A percentile compares a stretch with the other conserved stretches of the same genome.
phyloP scores from a whole-genome alignment of 192 early-diverging fungal genomes.

The Umbelopsis vinacea region DNA sequence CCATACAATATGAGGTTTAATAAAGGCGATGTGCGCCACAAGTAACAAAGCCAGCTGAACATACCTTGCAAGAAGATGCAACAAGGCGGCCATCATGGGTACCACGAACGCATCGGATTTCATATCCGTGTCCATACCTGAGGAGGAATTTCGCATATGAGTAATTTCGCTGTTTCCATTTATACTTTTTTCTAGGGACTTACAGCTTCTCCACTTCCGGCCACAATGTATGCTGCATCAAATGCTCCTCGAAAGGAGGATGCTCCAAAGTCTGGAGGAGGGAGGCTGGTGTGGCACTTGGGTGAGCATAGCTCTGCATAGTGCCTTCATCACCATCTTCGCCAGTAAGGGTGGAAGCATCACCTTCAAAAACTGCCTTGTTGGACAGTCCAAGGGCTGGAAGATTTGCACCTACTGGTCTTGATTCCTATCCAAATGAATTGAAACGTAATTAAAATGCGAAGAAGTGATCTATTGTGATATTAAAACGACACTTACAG shows the following conservation, averaged over 20 bases:
- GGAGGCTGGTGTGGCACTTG: constrained; percentile 50
- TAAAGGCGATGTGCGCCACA: too few relatives aligned
- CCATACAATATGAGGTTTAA: neutral
- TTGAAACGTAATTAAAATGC: neutral
- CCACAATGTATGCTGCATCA: constrained; percentile 92
- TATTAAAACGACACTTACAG: constrained; percentile 29
- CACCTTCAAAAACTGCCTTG: constrained; percentile 80
- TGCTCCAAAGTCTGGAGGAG: constrained; percentile 46
- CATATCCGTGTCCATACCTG: constrained; percentile 92
- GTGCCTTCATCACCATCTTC: constrained; percentile 58
- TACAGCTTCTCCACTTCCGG: constrained; percentile 94
- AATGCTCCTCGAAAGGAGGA: constrained; percentile 90
- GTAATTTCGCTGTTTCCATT: neutral
- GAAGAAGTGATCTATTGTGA: neutral
- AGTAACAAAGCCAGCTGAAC: constrained; percentile 7
- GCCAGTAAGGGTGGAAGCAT: constrained; percentile 45
- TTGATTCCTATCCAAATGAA: constrained; percentile 37
- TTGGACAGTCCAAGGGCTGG: constrained; percentile 95
- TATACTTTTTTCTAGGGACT: neutral
- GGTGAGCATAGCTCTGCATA: constrained; percentile 62
- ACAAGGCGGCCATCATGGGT: constrained; percentile 70
- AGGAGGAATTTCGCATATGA: neutral
- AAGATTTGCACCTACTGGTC: constrained; percentile 78
- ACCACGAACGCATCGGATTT: constrained; percentile 80
- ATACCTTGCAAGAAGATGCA: constrained; percentile 77